Conservation (phyloP, 192 early-diverging fungal genomes). For the Lunasporangiospora selenospora region DNA sequence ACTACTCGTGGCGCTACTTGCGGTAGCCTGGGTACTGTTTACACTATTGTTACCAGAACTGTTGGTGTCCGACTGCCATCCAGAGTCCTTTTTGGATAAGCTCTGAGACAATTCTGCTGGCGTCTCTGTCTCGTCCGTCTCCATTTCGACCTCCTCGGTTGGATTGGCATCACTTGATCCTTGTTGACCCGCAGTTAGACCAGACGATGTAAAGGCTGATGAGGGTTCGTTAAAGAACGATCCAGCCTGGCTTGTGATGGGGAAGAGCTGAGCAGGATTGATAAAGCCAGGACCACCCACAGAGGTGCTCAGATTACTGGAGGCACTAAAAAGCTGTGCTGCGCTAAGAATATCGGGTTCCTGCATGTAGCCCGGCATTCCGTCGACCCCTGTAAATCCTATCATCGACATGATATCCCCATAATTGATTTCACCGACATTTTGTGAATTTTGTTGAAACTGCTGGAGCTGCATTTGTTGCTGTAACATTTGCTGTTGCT, state of each 20-base stretch:
- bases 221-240: constrained; percentile 24
- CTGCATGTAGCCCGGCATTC: constrained; percentile 22
- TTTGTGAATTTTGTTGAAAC: constrained; percentile 24
- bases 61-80: constrained; percentile 12
- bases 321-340: constrained; percentile 23
- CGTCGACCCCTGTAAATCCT: constrained; percentile 28
- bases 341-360: constrained; percentile 27
- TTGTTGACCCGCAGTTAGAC: constrained; percentile 1
- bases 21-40: not conserved
- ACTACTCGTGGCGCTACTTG: not conserved
- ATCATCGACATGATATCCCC: constrained; percentile 41
- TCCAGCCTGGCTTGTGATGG: constrained; percentile 17
- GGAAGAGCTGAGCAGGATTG: constrained; percentile 40
- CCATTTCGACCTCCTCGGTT: constrained; percentile 37
- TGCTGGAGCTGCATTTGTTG: constrained; percentile 33
- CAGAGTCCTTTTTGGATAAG: constrained; percentile 9
- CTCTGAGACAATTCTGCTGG: constrained; percentile 4
- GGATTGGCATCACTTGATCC: constrained; percentile 2
- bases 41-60: not conserved
- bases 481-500: constrained; percentile 20
- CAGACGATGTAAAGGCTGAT: constrained; percentile 14
- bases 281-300: constrained; percentile 25
- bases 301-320: constrained; percentile 3
- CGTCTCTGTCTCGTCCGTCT: constrained; percentile 26
- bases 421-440: constrained; percentile 35